Evolutionary conservation across 192 early-diverging fungal species (phyloP), one percentile per base, ranked within the genome.

Genomic region (Coemansia sp.): DNA sequence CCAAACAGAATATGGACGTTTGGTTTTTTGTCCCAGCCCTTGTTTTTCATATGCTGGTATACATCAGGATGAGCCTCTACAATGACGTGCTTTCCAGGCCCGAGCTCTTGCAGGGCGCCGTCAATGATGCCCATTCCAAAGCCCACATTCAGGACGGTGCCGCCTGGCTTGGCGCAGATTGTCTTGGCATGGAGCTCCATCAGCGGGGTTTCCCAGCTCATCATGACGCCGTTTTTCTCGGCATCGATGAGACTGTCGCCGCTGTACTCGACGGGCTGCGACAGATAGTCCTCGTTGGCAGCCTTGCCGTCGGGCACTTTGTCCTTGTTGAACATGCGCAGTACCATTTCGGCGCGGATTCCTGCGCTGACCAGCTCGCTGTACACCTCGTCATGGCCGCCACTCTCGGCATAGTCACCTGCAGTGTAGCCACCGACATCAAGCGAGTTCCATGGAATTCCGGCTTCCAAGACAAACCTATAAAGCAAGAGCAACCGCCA

Each of bases 21-120:
- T 14, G 83, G 81, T 23, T 90, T 90, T 40, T 86, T 84, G 72
- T 88, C 85, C 95, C 94, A 95, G 8, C 88, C 92, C 20, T 87
- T 64, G 19, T 72, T 70, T 26, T 85, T 43, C 91, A 97, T 97
- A 43, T 88, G 80, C 24, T 80, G 80, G 67, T 92, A 93, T 20
- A 98, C 96, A 63, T 95, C 94, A 8, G 96, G 93, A 51, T 98
- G 96, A 1, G 96, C 96, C 67, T 98, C 96, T 33, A 96, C 90
- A 61, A 98, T 97, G 11, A 86, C 87, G 62, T 98, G 96, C 20
- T 69, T 58, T 5, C 55, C 53, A 2, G 91, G 94, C 2, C 69
- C 62, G 22, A 79, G 82, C 25, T 77, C 79, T 60, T 97, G 93
- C 25, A 98, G 65, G 22, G 82, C 84, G 22, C 53, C 72, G 61